Conservation (phyloP, 2,329 filamentous ascomycete species). For the Colletotrichum australisinense region DNA sequence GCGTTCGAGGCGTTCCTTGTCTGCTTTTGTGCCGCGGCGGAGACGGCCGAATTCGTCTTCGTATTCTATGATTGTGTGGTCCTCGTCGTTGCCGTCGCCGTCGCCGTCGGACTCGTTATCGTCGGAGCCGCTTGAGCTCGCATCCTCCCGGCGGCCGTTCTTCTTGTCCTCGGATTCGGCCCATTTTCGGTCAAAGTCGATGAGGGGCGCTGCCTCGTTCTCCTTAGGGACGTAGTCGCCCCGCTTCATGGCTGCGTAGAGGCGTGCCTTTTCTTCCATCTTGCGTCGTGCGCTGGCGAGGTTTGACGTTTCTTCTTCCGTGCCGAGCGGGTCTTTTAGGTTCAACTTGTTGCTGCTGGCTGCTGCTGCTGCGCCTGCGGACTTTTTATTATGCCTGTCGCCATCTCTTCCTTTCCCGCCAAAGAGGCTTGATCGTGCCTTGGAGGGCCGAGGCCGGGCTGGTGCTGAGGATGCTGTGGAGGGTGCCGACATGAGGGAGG, state of each 20-base stretch:
- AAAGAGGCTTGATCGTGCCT: constrained; percentile 77
- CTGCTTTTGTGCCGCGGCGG: constrained; percentile 76
- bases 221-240: constrained; percentile 82
- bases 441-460: constrained; percentile 62
- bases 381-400: constrained; percentile 67
- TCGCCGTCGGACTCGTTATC: constrained; percentile 51
- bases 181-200: constrained; percentile 98
- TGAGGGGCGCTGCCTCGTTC: constrained; percentile 73
- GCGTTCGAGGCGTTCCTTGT: constrained; percentile 73
- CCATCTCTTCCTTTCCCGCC: constrained; percentile 58
- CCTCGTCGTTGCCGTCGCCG: constrained; percentile 52
- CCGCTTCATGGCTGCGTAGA: constrained; percentile 91
- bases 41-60: constrained; percentile 93
- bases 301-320: constrained; percentile 73
- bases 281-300: constrained; percentile 79
- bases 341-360: constrained; percentile 56
- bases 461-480: constrained; percentile 54
- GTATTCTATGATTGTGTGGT: constrained; percentile 80
- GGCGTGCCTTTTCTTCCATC: constrained; percentile 89
- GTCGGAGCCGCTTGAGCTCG: constrained; percentile 49
- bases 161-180: constrained; percentile 70
- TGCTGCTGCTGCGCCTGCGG: constrained; percentile 39
- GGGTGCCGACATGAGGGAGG: constrained; percentile 74
- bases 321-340: constrained; percentile 64
- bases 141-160: constrained; percentile 70